Base-by-base conservation (phyloP, 345 rosid species). In the Gossypium bickii region DNA sequence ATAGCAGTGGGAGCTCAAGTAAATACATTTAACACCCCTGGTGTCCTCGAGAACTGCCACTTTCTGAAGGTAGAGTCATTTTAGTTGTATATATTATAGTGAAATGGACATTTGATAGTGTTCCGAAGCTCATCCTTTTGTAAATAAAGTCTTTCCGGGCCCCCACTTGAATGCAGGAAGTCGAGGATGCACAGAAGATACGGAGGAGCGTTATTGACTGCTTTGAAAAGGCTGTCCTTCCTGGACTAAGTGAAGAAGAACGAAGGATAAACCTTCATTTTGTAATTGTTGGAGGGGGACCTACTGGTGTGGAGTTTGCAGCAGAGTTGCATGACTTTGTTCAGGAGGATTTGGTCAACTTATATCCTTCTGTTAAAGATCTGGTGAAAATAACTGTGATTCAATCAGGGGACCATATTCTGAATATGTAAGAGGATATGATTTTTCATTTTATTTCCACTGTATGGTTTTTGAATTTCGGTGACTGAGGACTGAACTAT, bases 241-340 rank as follows among this genome's bases (percentile, higher is more conserved):
- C 99, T 25, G 85, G 87, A 63, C 86, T 90, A 62, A 93, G 85
- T 41, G 97, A 92, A 82, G 98, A 90, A 72, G 91, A 93, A 79
- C 81, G 88, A 71, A 85, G 86, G 79, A 86, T 64, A 25, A 88
- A 84, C 81, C 99, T 96, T 76, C 98, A 92, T 83, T 96, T 96
- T 75, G 94, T 95, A 60, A 84, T 95, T 61, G 98, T 96, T 41
- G 98, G 99, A 57, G 99, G 99, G 5, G 98, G 99, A 67, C 99
- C 99, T 8, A 96, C 99, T 67, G 99, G 99, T 67, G 97, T 96
- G 43, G 99, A 93, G 86, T 96, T 96, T 89, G 97, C 97, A 57
- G 99, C 98, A 12, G 99, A 96, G 84, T 81, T 96, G 71, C 99
- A 96, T 64, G 99, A 96, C 82, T 96, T 78, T 82, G 75, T 93